phyloP scores from a whole-genome alignment of 192 early-diverging fungal genomes.

The Coemansia asiatica region DNA sequence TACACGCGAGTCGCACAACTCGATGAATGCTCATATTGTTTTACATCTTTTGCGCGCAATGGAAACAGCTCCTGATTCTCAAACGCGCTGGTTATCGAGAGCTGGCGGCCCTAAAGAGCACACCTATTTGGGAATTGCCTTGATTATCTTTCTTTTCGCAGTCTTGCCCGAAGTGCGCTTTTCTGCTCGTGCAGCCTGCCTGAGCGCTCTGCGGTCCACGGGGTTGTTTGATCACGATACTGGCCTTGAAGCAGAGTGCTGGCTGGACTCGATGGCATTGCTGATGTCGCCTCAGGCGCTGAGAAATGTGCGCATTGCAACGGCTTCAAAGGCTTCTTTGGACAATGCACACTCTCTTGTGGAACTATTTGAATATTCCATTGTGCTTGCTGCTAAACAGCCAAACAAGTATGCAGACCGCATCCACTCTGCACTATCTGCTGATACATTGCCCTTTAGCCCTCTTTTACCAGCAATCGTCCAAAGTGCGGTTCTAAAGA shows the following conservation, averaged over 20 bases:
- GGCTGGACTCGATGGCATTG: conserved; percentile 48
- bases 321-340: background rate
- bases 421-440: conserved; percentile 10
- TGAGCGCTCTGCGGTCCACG: conserved; percentile 24
- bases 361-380: conserved; percentile 36
- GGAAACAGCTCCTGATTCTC: conserved; percentile 14
- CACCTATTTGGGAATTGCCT: conserved; percentile 29
- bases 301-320: conserved; percentile 15
- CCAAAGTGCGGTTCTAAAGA: conserved; percentile 36
- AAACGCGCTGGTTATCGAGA: conserved; percentile 30
- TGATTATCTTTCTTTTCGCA: conserved; percentile 30
- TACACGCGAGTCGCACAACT: conserved; percentile 6
- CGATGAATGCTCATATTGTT: conserved; percentile 35
- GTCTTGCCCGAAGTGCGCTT: conserved; percentile 31
- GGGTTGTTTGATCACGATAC: conserved; percentile 46
- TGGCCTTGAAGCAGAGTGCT: conserved; percentile 31
- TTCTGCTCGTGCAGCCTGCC: conserved; percentile 22
- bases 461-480: conserved; percentile 37
- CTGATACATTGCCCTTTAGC: conserved; percentile 27
- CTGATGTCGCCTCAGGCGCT: conserved; percentile 33
- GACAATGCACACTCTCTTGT: conserved; percentile 24
- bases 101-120: conserved; percentile 13
- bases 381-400: conserved; percentile 23
- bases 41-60: conserved; percentile 30
- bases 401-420: conserved; percentile 51